Evolutionary conservation across 2,329 filamentous ascomycete species (phyloP).

Genomic region (Podosphaera leucotricha): DNA sequence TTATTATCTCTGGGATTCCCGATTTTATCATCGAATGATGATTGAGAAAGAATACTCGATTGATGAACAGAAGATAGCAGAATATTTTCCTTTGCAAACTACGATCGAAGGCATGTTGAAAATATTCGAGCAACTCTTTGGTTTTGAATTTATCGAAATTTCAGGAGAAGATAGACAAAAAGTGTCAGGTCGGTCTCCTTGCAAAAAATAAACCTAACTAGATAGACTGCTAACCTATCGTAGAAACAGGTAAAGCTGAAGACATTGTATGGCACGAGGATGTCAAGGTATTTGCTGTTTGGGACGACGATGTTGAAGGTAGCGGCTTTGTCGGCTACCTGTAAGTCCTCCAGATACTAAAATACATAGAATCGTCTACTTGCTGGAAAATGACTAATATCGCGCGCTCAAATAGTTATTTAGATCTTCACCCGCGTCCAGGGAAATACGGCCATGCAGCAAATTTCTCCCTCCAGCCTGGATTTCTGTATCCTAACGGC

Average conservation of each 20-base stretch:
- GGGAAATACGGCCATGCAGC: conserved; percentile 73
- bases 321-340: conserved; percentile 57
- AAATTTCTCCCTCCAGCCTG: conserved; percentile 62
- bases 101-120: conserved; percentile 58
- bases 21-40: conserved; percentile 60
- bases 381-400: neutral
- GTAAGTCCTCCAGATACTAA: neutral
- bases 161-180: conserved; percentile 34
- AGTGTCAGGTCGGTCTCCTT: conserved; percentile 8
- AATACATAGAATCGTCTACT: too few relatives aligned
- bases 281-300: conserved; percentile 62
- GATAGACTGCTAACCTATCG: conserved; percentile 1
- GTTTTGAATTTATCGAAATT: conserved; percentile 54
- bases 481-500: conserved; percentile 41
- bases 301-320: conserved; percentile 52
- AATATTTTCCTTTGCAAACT: conserved; percentile 59
- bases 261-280: conserved; percentile 57
- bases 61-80: conserved; percentile 56
- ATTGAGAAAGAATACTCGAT: conserved; percentile 60
- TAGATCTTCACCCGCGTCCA: conserved; percentile 56
- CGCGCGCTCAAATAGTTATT: conserved; percentile 22
- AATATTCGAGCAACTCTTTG: conserved; percentile 67
- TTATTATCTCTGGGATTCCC: conserved; percentile 66
- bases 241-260: conserved; percentile 11
- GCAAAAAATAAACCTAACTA: neutral